Base-by-base conservation (phyloP, 352 stramenopile species). In the Phytophthora pini region DNA sequence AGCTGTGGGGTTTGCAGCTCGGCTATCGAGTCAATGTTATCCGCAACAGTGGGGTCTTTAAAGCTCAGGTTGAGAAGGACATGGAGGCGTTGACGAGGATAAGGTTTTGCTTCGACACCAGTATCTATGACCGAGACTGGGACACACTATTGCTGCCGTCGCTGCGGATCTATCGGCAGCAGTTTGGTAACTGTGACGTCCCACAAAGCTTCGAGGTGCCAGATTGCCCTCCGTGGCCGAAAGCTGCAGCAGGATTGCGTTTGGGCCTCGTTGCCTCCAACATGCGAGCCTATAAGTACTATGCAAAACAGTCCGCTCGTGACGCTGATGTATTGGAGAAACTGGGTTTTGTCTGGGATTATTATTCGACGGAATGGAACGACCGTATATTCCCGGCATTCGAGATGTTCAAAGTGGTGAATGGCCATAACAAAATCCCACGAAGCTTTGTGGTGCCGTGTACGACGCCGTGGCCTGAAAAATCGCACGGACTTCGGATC, bases 121-220 rank as follows among this genome's bases (percentile, higher is more conserved):
- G 17, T 20, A 20, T 20, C 17, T 20, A 20, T 20, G 17, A 20
- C 17, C 17, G 17, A 20, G 17, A 20, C 17, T 20, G 17, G 17
- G 17, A 20, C 17, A 20, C 17, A 20, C 17, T 20, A 20, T 20
- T 20, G 17, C 17, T 20, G 17, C 17, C 17, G 17, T 20, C 17
- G 17, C 17, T 20, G 17, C 17, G 17, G 17, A 20, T 20, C 17
- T 20, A 20, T 20, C 17, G 17, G 17, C 17, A 20, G 17, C 17
- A 20, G 17, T 20, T 20, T 20, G 17, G 17, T 20, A 20, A 20
- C 17, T 20, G 17, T 20, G 17, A 20, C 17, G 17, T 20, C 17
- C 36, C 11, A 11, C 20, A 20, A 45, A 46, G 45, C 6, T 84
- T 87, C 31, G 43, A 57, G 1, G 70, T 84, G 4, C 73, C 72